These are phyloP conservation scores for Diplotaxis tenuifolia DNA, from an alignment of 345 rosid species.

Conservation along the genomic window DNA sequence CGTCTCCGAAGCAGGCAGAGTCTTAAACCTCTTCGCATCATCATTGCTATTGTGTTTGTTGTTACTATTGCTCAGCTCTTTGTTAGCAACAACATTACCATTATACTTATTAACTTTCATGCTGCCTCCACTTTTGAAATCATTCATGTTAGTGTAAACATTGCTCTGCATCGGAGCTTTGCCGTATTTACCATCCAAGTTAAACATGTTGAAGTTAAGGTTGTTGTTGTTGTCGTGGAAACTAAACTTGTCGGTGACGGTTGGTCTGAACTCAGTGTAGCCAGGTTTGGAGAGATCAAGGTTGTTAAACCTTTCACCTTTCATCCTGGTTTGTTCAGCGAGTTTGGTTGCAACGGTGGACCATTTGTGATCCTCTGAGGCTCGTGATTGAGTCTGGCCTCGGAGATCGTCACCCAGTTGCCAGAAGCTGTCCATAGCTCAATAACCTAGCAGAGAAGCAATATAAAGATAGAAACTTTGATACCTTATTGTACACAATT, in stretches of 20 bases:
- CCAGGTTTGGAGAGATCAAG: slow-evolving; percentile 76
- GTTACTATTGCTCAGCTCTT: slow-evolving; percentile 42
- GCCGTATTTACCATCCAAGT: slow-evolving; percentile 58
- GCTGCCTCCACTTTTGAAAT: slow-evolving; percentile 47
- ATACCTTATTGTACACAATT: background rate
- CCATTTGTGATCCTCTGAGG: slow-evolving; percentile 88
- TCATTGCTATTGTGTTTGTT: slow-evolving; percentile 45
- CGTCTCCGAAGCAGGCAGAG: slow-evolving; percentile 89
- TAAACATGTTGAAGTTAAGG: slow-evolving; percentile 76
- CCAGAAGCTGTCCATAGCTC: slow-evolving; percentile 65
- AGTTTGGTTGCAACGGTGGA: slow-evolving; percentile 75
- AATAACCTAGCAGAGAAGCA: background rate
- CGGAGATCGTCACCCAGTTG: slow-evolving; percentile 97
- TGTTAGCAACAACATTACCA: slow-evolving; percentile 52
- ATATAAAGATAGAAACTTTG: background rate
- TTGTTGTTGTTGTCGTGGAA: slow-evolving; percentile 69
- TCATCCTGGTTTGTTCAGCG: slow-evolving; percentile 79
- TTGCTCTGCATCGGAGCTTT: slow-evolving; percentile 55
- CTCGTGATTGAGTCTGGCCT: slow-evolving; percentile 80
- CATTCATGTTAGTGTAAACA: slow-evolving; percentile 62
- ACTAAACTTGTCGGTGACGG: slow-evolving; percentile 61
- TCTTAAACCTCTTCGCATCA: slow-evolving; percentile 54
- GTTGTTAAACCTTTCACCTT: slow-evolving; percentile 85
- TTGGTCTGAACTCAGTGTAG: slow-evolving; percentile 55
- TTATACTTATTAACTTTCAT: slow-evolving; percentile 57